Evolutionary conservation across 164 flowering plant genomes (phyloP), one percentile per base, ranked within the genome.

Genomic region (Magnolia changhungtana): DNA sequence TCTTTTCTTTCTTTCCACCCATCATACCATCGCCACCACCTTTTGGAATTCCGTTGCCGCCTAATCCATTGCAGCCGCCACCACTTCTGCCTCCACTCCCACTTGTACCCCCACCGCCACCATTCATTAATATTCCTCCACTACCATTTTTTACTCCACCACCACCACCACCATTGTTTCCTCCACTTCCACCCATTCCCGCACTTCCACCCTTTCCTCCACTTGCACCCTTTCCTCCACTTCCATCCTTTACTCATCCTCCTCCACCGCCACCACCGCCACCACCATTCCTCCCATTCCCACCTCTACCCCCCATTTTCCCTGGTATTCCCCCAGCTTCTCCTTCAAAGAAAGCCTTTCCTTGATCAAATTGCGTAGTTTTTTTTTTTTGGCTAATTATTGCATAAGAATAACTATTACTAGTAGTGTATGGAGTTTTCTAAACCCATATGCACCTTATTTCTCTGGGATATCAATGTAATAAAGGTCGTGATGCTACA

Each of bases 281-380:
- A 6, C 18, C 18, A 5, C 71, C 71, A 68, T 29, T 68, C 4
- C 29, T 27, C 51, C 16, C 27, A 27, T 69, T 85, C 65, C 86
- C 85, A 69, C 86, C 85, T 18, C 84, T 82, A 16, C 7, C 75
- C 2, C 88, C 89, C 50, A 69, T 79, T 37, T 70, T 85, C 72
- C 94, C 94, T 21, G 89, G 90, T 7, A 80, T 83, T 69, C 90
- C 91, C 1, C 90, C 88, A n/a, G 88, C 87, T 52, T 76, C 73
- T 29, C 67, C 78, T 2, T 66, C 72, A 29, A 67, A 75, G 64
- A 55, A 67, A 24, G 24, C 8, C 7, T 51, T 24, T 16, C 77
- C 77, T 51, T 75, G 71, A 67, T 67, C 24, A n/a, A 55, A 55
- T 11, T 9, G 13, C 16, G 3, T 55, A 10, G 61, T 9, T 55